phyloP scores from a whole-genome alignment of 2,329 filamentous ascomycete species.

The Fusarium praegraminearum region DNA sequence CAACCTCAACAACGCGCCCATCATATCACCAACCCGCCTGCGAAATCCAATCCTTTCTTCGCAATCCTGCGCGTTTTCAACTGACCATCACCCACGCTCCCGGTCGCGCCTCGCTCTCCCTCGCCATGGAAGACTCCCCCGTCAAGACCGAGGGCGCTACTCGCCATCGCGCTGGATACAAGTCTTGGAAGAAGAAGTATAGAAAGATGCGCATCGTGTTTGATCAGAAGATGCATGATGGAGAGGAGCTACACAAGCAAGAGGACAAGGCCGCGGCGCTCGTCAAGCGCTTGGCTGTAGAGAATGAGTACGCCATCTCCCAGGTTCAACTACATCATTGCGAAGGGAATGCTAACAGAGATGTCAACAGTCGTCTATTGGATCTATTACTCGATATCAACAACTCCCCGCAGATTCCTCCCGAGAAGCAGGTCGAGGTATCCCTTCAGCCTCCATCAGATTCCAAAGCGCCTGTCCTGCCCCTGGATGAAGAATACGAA shows the following conservation, averaged over 20 bases:
- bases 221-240: conserved; percentile 81
- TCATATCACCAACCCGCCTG: background rate
- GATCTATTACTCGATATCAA: conserved; percentile 93
- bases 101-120: conserved; percentile 27
- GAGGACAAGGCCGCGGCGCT: conserved; percentile 85
- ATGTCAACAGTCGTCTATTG: conserved; percentile 76
- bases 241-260: conserved; percentile 83
- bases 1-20: conserved; percentile 16
- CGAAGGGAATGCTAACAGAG: conserved; percentile 32
- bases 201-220: conserved; percentile 87
- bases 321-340: background rate
- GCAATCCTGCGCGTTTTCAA: conserved; percentile 16
- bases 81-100: conserved; percentile 2
- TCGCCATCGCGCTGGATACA: conserved; percentile 65
- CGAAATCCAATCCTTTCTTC: background rate
- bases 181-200: conserved; percentile 92
- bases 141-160: conserved; percentile 61
- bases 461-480: conserved; percentile 50
- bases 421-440: conserved; percentile 80
- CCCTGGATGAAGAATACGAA: conserved; percentile 52
- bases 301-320: conserved; percentile 83
- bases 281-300: conserved; percentile 84
- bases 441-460: conserved; percentile 61
- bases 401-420: conserved; percentile 80
- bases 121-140: conserved; percentile 52